Evolutionary conservation across 441 rosid species (phyloP), one percentile per base, ranked within the genome.

Genomic region (Gossypium schwendimanii): DNA sequence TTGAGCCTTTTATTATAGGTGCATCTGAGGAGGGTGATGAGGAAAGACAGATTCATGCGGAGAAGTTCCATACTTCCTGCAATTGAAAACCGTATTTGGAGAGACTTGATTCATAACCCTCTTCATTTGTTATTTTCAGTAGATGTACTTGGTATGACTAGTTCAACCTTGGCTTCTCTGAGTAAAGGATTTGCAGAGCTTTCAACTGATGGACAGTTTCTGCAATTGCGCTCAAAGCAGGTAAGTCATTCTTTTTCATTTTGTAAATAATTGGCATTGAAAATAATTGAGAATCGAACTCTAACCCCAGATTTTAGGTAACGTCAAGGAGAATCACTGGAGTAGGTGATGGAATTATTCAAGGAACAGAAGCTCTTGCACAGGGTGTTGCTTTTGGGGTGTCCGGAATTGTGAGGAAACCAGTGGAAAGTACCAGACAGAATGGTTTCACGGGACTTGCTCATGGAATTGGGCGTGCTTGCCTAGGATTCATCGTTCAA

Each of bases 371-470:
- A 87, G 99, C 99, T 81, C 80, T 96, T 70, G 99, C 99, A 47
- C 99, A 96, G 81, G 97, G 97, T 83, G 78, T 96, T 85, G 99
- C 98, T 81, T 96, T 96, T 80, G 99, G 97, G 79, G 91, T 96
- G 45, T 89, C 99, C 76, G 99, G 99, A 83, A 97, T 93, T 76
- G 88, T 96, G 83, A 96, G 79, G 49, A 96, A 96, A 80, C 99
- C 99, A 36, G 80, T 96, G 80, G 94, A 93, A 88, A 96, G 93
- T 84, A 98, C 97, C 63, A 84, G 92, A 77, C 85, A 93, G 85
- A 83, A 87, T 83, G 99, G 99, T 77, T 76, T 91, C 62, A 71
- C 89, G 53, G 99, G 99, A 80, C 88, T 96, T 86, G 99, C 97
- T 62, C 96, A 92, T 84, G 99, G 99, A 71, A 85, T 96, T 69